phyloP scores from a whole-genome alignment of 2,329 filamentous ascomycete species.

The Myrmaecium sp. region DNA sequence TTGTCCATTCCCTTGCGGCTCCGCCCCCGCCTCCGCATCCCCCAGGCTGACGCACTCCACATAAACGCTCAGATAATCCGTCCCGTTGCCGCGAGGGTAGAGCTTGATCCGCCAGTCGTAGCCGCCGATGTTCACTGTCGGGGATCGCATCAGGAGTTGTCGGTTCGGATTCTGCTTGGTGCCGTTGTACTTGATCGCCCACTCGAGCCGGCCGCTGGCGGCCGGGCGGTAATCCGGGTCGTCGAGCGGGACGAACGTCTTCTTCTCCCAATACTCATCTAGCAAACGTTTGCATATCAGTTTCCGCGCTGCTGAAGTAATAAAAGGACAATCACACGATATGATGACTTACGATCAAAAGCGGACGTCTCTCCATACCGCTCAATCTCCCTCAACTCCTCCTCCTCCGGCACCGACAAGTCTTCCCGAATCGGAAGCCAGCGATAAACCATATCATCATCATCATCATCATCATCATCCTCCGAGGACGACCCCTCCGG shows the following conservation, averaged over 20 bases:
- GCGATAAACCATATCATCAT: conserved; percentile 14
- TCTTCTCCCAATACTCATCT: conserved; percentile 41
- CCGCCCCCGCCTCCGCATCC: conserved; percentile 5
- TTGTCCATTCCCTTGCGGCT: conserved; percentile 1
- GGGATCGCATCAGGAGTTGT: conserved; percentile 41
- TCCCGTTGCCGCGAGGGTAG: conserved; percentile 43
- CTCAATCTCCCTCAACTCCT: conserved; percentile 41
- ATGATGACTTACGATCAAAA: conserved; percentile 28
- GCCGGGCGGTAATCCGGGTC: conserved; percentile 39
- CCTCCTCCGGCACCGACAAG: conserved; percentile 35
- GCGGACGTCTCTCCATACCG: conserved; percentile 34
- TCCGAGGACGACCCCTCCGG: conserved; percentile 15
- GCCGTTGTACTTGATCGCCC: conserved; percentile 42
- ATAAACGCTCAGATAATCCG: conserved; percentile 41
- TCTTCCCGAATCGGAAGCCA: conserved; percentile 42
- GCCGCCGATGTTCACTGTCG: conserved; percentile 36
- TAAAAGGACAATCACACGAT: neutral
- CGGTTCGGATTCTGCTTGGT: conserved; percentile 43
- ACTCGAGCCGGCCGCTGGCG: conserved; percentile 40
- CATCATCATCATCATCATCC: conserved; percentile 20
- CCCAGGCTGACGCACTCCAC: conserved; percentile 34
- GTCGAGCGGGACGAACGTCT: conserved; percentile 37
- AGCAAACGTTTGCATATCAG: neutral
- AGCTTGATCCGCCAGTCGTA: conserved; percentile 51
- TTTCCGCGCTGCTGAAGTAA: conserved; percentile 3